Evolutionary conservation across 352 stramenopile species (phyloP).

Genomic region (Phytophthora kernoviae): DNA sequence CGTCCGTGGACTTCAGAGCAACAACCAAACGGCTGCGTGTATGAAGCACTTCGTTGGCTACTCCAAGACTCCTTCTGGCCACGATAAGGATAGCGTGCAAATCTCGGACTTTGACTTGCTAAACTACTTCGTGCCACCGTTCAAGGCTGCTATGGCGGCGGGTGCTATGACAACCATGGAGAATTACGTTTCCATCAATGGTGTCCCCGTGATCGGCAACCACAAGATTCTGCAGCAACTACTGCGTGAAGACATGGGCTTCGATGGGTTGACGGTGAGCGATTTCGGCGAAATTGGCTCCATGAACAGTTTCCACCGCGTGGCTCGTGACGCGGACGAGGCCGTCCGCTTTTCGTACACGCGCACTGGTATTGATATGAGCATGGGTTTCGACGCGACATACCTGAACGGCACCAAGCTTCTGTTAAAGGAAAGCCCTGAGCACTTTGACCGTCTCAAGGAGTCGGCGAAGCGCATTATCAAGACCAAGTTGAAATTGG

Average conservation of each 20-base stretch:
- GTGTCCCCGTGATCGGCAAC: constrained; percentile 84
- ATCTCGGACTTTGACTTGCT: constrained; percentile 71
- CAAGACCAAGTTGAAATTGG: constrained; percentile 63
- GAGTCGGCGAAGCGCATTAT: constrained; percentile 63
- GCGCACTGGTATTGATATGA: constrained; percentile 88
- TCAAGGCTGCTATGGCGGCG: constrained; percentile 69
- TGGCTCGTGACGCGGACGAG: constrained; percentile 38
- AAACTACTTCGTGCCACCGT: constrained; percentile 81
- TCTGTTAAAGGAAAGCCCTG: constrained; percentile 39
- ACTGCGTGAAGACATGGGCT: constrained; percentile 76
- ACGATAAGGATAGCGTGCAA: constrained; percentile 74
- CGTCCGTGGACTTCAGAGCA: constrained; percentile 75
- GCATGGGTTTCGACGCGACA: constrained; percentile 60
- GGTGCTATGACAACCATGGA: constrained; percentile 89
- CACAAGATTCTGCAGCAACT: constrained; percentile 69
- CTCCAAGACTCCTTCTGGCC: constrained; percentile 66
- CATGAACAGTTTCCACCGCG: constrained; percentile 50
- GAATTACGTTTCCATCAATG: constrained; percentile 91
- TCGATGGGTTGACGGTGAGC: constrained; percentile 83
- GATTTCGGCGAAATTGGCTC: constrained; percentile 92
- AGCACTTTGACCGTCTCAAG: constrained; percentile 50
- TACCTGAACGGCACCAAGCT: constrained; percentile 50
- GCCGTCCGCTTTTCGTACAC: constrained; percentile 63
- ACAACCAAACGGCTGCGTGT: constrained; percentile 64
- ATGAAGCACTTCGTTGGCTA: constrained; percentile 89